Percentiles rank a stretch among this genome's conserved stretches.
phyloP scores from a whole-genome alignment of 108 stramenopile genomes.

The Chaetoceros tenuissimus region DNA sequence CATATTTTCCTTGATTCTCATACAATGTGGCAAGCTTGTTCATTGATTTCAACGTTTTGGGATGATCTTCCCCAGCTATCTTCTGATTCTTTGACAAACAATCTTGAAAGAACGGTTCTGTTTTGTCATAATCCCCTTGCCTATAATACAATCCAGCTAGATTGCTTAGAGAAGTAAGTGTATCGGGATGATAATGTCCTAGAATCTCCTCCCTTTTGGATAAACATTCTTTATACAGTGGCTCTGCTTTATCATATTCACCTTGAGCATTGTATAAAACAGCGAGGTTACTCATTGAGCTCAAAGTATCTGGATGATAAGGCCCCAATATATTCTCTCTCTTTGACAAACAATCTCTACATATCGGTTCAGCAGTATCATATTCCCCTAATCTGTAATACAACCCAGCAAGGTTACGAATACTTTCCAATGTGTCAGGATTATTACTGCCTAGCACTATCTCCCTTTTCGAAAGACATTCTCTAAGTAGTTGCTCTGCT shows the following conservation, averaged over 20 bases:
- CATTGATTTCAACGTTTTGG: neutral
- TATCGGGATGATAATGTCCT: neutral
- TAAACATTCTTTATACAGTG: neutral
- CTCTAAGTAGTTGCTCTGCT: too few relatives aligned
- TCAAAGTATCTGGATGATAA: neutral
- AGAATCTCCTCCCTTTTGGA: neutral
- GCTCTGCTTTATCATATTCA: neutral
- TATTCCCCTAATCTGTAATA: neutral
- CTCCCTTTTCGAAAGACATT: too few relatives aligned
- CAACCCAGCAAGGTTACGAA: neutral
- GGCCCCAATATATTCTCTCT: neutral
- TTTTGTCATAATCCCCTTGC: neutral
- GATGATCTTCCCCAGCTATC: neutral
- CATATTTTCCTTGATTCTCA: slow-evolving; percentile 14
- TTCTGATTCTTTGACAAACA: neutral
- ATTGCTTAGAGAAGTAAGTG: neutral
- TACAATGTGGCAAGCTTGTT: slow-evolving; percentile 13
- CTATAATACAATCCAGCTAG: neutral
- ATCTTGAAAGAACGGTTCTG: neutral
- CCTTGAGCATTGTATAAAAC: neutral
- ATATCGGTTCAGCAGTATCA: neutral
- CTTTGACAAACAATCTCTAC: neutral
- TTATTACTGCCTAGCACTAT: too few relatives aligned
- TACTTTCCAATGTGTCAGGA: too few relatives aligned
- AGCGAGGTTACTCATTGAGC: neutral